Evolutionary conservation across 2,329 filamentous ascomycete species (phyloP).

Genomic region (Beauveria scarabaeidicola): DNA sequence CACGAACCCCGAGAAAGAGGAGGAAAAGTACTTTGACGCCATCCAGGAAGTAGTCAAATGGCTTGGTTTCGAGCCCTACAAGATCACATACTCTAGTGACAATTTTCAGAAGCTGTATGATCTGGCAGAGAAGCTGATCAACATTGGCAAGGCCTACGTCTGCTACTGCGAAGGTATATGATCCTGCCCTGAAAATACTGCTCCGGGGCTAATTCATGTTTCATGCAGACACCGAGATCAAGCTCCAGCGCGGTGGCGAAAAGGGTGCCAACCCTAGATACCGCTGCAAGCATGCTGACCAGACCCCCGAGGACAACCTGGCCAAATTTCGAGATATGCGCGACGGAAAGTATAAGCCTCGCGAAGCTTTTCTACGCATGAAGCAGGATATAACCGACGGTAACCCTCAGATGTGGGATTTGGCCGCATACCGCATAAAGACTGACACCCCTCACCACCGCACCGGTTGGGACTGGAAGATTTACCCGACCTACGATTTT

Average conservation of each 20-base stretch:
- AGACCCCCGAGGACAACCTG: slow-evolving; percentile 67
- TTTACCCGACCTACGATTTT: slow-evolving; percentile 94
- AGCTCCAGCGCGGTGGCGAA: slow-evolving; percentile 76
- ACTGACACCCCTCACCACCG: slow-evolving; percentile 64
- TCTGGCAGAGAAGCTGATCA: slow-evolving; percentile 76
- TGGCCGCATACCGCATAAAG: slow-evolving; percentile 80
- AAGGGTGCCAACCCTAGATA: slow-evolving; percentile 57
- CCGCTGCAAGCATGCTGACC: slow-evolving; percentile 71
- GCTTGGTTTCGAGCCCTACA: slow-evolving; percentile 49
- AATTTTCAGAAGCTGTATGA: slow-evolving; percentile 85
- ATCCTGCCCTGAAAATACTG: too few species aligned
- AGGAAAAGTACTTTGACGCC: slow-evolving; percentile 81
- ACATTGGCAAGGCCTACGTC: slow-evolving; percentile 65
- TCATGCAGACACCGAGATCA: slow-evolving; percentile 61
- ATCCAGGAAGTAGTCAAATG: slow-evolving; percentile 83
- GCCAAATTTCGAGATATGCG: slow-evolving; percentile 82
- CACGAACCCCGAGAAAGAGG: slow-evolving; percentile 89
- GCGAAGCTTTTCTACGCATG: slow-evolving; percentile 82
- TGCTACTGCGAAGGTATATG: slow-evolving; percentile 62
- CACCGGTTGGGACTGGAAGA: slow-evolving; percentile 77
- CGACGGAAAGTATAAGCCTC: slow-evolving; percentile 81
- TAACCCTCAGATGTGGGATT: slow-evolving; percentile 95
- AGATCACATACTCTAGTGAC: slow-evolving; percentile 80
- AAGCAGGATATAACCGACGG: slow-evolving; percentile 77
- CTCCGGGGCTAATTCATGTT: not conserved